Evolutionary conservation across 495 filamentous ascomycete genomes (phyloP), one percentile per base, ranked within the genome.

Genomic region (Delitschia confertaspora): DNA sequence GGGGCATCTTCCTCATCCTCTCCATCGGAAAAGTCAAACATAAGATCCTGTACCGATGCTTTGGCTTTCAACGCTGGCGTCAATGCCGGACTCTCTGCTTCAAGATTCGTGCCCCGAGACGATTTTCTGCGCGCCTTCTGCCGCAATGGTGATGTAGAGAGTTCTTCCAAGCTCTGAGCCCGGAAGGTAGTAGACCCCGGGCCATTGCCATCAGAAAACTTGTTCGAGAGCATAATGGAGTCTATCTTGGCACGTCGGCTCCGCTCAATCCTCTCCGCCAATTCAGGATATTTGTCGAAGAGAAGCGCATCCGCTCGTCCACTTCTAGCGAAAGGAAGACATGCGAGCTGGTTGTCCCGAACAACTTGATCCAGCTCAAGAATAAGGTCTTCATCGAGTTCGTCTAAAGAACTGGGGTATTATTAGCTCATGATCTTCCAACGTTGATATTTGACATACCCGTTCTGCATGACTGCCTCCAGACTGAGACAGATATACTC

Each of bases 11-110:
- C 42, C 7, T 41, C 51, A 1, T 52, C 44, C 31, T 63, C 68
- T 29, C 85, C 87, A n/a, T 89, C 86, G 43, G 94, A 88, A 85
- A 94, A 94, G 46, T 87, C 79, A 56, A 94, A 95, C 68, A 95
- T 91, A 26, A 95, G 68, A 49, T 95, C 87, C n/a, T 67, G 65
- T 1, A 68, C 62, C 0, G 81, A 86, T 16, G 69, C 70, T 47
- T 74, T 83, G 0, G 78, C 67, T 42, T 71, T 73, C n/a, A 89
- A 66, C 24, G 70, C 23, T 9, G 55, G 55, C n/a, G 26, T 33
- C 9, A 45, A 16, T 11, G 29, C 60, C 2, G 82, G 81, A 40
- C 75, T 76, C 24, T 42, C 55, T 10, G 49, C 66, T 2, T 65
- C 62, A 36, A 67, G 64, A 27, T 40, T 57, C 7, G 45, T 66